Percentiles rank a stretch among this genome's conserved stretches.
phyloP scores from a whole-genome alignment of 2,329 filamentous ascomycete species.

The Colletotrichum siamense region DNA sequence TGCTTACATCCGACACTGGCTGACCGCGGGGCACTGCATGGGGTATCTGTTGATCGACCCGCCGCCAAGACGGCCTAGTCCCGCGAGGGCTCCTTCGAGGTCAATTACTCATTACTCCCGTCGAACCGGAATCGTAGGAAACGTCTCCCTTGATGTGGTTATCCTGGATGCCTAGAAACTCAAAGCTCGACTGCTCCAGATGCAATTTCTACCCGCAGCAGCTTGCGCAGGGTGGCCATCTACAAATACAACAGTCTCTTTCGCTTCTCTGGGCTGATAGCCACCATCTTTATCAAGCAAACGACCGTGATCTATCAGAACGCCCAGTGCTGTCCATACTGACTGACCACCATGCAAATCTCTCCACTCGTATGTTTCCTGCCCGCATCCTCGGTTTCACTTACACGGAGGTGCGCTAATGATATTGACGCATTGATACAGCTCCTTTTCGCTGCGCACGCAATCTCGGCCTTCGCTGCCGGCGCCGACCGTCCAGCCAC shows the following conservation, averaged over 20 bases:
- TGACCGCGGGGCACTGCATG: background rate
- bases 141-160: background rate
- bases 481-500: background rate
- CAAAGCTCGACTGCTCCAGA: background rate
- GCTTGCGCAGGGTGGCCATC: background rate
- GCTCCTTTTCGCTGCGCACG: background rate
- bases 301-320: background rate
- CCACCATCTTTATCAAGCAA: background rate
- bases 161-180: background rate
- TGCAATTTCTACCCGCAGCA: background rate
- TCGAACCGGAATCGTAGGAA: background rate
- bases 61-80: background rate
- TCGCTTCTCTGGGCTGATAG: background rate
- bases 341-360: background rate
- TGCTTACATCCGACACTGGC: background rate
- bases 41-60: background rate
- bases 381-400: rapidly evolving
- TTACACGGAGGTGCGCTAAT: rapidly evolving
- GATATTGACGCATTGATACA: background rate
- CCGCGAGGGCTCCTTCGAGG: background rate
- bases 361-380: background rate
- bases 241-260: background rate
- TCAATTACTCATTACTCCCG: background rate
- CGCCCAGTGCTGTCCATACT: background rate
- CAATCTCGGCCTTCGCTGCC: background rate